Percentiles rank a stretch among this genome's conserved stretches.
These are phyloP conservation scores for Cicer pinnatifidum DNA, from an alignment of 306 rosid species.

Conservation along the genomic window DNA sequence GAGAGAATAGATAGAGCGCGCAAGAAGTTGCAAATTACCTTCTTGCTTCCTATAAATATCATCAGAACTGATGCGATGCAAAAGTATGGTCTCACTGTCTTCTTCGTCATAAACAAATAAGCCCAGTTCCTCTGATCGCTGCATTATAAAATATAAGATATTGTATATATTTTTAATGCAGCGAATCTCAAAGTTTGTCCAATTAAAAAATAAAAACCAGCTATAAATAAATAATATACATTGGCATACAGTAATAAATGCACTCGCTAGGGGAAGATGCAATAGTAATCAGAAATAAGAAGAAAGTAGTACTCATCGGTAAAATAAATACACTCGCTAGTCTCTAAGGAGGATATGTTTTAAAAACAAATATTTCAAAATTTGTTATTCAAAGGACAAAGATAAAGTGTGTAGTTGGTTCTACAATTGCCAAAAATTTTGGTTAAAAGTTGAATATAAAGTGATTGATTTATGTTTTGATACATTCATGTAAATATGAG, in stretches of 20 bases:
- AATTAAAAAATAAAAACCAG: slow-evolving; percentile 16
- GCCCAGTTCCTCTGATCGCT: slow-evolving; percentile 92
- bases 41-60: slow-evolving; percentile 97
- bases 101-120: slow-evolving; percentile 87
- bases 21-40: slow-evolving; percentile 61
- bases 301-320: slow-evolving; percentile 8
- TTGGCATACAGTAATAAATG: slow-evolving; percentile 2
- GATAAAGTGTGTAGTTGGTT: slow-evolving; percentile 14
- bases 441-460: slow-evolving; percentile 1
- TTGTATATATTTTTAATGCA: slow-evolving; percentile 32
- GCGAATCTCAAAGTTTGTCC: slow-evolving; percentile 25
- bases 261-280: neutral
- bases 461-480: neutral
- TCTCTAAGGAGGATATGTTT: slow-evolving; percentile 13
- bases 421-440: neutral
- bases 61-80: slow-evolving; percentile 78
- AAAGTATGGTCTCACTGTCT: slow-evolving; percentile 80
- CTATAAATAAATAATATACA: slow-evolving; percentile 10
- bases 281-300: slow-evolving; percentile 17
- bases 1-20: slow-evolving; percentile 11
- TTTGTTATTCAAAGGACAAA: slow-evolving; percentile 8
- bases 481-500: neutral
- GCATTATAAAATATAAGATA: slow-evolving; percentile 48
- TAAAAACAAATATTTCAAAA: slow-evolving; percentile 7
- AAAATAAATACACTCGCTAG: slow-evolving; percentile 1